Evolutionary conservation across 768 basidiomycete species (phyloP).

Genomic region (Sarcomyxa edulis): DNA sequence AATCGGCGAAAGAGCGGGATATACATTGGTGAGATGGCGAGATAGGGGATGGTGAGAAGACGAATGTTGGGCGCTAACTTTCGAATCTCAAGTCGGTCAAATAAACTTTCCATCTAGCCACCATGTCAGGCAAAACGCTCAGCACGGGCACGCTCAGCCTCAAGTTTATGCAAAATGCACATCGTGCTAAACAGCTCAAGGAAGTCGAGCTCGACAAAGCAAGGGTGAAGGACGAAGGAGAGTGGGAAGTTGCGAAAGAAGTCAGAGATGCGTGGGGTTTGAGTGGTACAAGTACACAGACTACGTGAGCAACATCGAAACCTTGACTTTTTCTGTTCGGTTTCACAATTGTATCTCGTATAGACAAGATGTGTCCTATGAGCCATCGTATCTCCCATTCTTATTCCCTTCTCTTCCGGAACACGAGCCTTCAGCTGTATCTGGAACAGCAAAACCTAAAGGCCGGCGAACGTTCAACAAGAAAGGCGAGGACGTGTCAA

Average conservation of each 20-base stretch:
- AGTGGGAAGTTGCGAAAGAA: slow-evolving; percentile 57
- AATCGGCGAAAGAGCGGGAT: no score
- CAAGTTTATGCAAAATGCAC: slow-evolving; percentile 71
- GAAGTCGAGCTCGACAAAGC: slow-evolving; percentile 47
- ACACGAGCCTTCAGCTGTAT: slow-evolving; percentile 16
- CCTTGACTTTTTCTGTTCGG: slow-evolving; percentile 12
- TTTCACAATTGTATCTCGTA: not conserved
- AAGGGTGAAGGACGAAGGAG: slow-evolving; percentile 54
- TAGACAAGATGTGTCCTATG: slow-evolving; percentile 37
- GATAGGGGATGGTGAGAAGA: no score
- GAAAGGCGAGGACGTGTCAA: slow-evolving; percentile 35
- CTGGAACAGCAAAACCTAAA: slow-evolving; percentile 21
- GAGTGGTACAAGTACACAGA: slow-evolving; percentile 9
- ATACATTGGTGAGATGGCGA: no score
- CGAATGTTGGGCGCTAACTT: no score
- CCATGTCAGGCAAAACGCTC: slow-evolving; percentile 43
- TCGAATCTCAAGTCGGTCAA: no score
- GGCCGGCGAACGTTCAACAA: slow-evolving; percentile 55
- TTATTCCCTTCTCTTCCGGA: slow-evolving; percentile 39
- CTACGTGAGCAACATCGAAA: no score
- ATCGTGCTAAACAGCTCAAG: slow-evolving; percentile 45
- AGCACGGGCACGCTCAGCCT: slow-evolving; percentile 62
- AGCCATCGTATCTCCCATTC: slow-evolving; percentile 64
- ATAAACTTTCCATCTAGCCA: not conserved
- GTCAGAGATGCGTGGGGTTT: slow-evolving; percentile 49